Percentiles rank a stretch among this genome's conserved stretches.
These are phyloP conservation scores for Elongisporangium senticosum DNA, from an alignment of 352 stramenopile genomes.

Conservation along the genomic window DNA sequence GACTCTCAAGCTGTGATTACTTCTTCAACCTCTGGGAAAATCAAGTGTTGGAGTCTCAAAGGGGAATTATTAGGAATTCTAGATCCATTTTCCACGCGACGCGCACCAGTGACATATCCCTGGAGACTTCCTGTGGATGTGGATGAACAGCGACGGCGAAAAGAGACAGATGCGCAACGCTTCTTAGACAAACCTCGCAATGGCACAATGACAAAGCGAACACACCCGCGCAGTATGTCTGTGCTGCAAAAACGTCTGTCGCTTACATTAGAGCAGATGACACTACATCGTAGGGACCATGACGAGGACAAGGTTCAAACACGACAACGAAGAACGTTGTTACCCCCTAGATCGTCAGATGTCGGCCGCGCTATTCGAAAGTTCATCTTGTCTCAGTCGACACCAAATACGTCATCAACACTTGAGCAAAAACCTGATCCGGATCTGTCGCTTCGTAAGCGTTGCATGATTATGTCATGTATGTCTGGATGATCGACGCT, in stretches of 20 bases:
- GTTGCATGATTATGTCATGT: not conserved
- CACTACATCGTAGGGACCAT: conserved; percentile 7
- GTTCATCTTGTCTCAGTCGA: conserved; percentile 36
- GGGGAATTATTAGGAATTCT: conserved; percentile 40
- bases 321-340: not conserved
- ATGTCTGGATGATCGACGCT: too few species aligned
- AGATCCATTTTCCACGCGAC: conserved; percentile 62
- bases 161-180: conserved; percentile 32
- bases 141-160: conserved; percentile 20
- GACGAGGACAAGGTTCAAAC: conserved; percentile 2
- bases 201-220: conserved; percentile 12
- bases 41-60: conserved; percentile 52
- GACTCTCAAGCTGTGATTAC: conserved; percentile 43
- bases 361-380: conserved; percentile 35
- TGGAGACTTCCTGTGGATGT: conserved; percentile 66
- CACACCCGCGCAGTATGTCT: conserved; percentile 24
- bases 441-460: conserved; percentile 13
- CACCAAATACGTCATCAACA: conserved; percentile 1
- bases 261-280: conserved; percentile 28
- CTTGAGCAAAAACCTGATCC: not conserved
- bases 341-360: conserved; percentile 18
- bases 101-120: conserved; percentile 28
- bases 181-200: conserved; percentile 24
- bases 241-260: conserved; percentile 46
- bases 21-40: conserved; percentile 40